Evolutionary conservation across 257 asterid genomes (phyloP).

Genomic region (Marsdenia floribunda): DNA sequence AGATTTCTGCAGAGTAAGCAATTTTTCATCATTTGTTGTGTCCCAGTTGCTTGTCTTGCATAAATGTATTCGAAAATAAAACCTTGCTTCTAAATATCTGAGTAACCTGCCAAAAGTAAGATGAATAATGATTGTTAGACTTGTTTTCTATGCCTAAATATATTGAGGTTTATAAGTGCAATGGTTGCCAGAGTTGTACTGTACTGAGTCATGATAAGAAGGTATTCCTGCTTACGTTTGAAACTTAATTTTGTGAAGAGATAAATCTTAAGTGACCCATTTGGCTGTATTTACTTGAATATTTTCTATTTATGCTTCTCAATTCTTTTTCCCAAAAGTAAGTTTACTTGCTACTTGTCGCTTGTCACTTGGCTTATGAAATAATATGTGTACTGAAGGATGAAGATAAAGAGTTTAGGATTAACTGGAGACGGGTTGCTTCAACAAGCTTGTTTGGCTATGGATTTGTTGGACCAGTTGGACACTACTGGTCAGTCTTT

Average conservation of each 20-base stretch:
- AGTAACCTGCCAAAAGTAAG: too few relatives aligned
- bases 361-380: neutral
- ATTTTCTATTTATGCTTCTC: neutral
- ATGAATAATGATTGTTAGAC: too few relatives aligned
- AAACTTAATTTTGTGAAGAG: neutral
- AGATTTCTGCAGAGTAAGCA: too few relatives aligned
- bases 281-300: neutral
- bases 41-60: too few relatives aligned
- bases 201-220: too few relatives aligned
- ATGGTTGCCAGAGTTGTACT: too few relatives aligned
- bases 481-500: constrained; percentile 78
- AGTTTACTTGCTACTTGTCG: neutral
- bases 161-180: too few relatives aligned
- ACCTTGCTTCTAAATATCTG: too few relatives aligned
- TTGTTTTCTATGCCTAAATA: too few relatives aligned
- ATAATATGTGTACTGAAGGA: constrained; percentile 32
- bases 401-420: constrained; percentile 47
- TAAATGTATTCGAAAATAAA: too few relatives aligned
- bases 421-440: constrained; percentile 88
- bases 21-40: too few relatives aligned
- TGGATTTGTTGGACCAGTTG: constrained; percentile 88
- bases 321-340: neutral
- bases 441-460: constrained; percentile 78
- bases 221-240: neutral
- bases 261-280: neutral